phyloP scores from a whole-genome alignment of 1,139 yeast species.

The Suhomyces maxii region DNA sequence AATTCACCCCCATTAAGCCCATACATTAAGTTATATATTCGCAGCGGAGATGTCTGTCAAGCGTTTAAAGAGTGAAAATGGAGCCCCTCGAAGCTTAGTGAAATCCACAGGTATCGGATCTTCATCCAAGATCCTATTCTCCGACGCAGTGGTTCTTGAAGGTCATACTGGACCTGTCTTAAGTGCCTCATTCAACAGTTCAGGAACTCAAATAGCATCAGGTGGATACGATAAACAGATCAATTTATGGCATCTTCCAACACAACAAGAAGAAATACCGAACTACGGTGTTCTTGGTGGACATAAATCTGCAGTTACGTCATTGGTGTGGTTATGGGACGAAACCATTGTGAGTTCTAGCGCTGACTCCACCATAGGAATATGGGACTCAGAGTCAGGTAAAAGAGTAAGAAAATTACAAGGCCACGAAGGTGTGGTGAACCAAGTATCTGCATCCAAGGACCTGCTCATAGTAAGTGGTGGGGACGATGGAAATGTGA shows the following conservation, averaged over 20 bases:
- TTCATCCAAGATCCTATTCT: conserved; percentile 11
- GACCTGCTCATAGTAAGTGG: conserved; percentile 49
- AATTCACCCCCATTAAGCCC: not conserved
- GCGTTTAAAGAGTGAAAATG: conserved; percentile 17
- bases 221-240: conserved; percentile 54
- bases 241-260: conserved; percentile 47
- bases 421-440: conserved; percentile 57
- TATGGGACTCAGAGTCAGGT: conserved; percentile 66
- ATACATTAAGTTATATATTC: not conserved
- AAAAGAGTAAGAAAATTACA: conserved; percentile 51
- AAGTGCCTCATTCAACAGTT: conserved; percentile 41
- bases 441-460: conserved; percentile 43
- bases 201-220: conserved; percentile 48
- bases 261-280: conserved; percentile 21
- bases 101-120: not conserved
- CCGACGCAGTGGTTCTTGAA: conserved; percentile 29
- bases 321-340: conserved; percentile 46
- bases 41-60: conserved; percentile 22
- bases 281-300: conserved; percentile 44
- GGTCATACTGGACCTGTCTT: conserved; percentile 55
- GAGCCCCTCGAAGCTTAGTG: conserved; percentile 3
- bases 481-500: conserved; percentile 63
- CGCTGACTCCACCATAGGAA: conserved; percentile 52
- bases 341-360: conserved; percentile 44
- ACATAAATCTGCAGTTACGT: conserved; percentile 54